Conservation (phyloP, 2,329 filamentous ascomycete genomes). For the Colletotrichum eremochloae region DNA sequence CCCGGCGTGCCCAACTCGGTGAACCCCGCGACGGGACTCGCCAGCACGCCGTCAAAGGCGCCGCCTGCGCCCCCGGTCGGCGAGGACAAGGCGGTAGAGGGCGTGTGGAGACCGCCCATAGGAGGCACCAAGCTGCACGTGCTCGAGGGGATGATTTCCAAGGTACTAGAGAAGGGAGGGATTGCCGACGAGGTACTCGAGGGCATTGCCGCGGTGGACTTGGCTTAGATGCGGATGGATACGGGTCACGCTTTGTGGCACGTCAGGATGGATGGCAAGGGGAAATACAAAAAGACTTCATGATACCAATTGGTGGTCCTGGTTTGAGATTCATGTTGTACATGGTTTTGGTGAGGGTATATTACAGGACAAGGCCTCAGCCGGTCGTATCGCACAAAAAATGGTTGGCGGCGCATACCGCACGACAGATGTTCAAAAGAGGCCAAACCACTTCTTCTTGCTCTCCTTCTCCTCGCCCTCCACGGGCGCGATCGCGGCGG, state of each 20-base stretch:
- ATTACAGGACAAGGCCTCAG: conserved; percentile 21
- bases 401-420: conserved; percentile 16
- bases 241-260: conserved; percentile 21
- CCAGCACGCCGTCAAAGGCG: conserved; percentile 49
- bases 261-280: conserved; percentile 13
- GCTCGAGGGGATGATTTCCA: conserved; percentile 80
- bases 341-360: conserved; percentile 36
- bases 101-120: conserved; percentile 88
- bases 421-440: conserved; percentile 69
- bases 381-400: neutral
- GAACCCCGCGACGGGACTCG: conserved; percentile 66
- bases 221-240: conserved; percentile 59
- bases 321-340: conserved; percentile 35
- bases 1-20: conserved; percentile 76
- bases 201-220: conserved; percentile 81
- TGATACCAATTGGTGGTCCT: conserved; percentile 38
- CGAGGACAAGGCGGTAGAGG: conserved; percentile 71
- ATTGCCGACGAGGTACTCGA: conserved; percentile 89
- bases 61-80: conserved; percentile 57
- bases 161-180: conserved; percentile 81
- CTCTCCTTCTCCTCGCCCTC: conserved; percentile 21
- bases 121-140: conserved; percentile 85
- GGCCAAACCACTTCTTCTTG: conserved; percentile 86
- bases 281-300: conserved; percentile 23
- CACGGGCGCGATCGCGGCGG: conserved; percentile 38